Evolutionary conservation across 1,139 yeast genomes (phyloP).

Genomic region (Protomyces lactucae-debilis): DNA sequence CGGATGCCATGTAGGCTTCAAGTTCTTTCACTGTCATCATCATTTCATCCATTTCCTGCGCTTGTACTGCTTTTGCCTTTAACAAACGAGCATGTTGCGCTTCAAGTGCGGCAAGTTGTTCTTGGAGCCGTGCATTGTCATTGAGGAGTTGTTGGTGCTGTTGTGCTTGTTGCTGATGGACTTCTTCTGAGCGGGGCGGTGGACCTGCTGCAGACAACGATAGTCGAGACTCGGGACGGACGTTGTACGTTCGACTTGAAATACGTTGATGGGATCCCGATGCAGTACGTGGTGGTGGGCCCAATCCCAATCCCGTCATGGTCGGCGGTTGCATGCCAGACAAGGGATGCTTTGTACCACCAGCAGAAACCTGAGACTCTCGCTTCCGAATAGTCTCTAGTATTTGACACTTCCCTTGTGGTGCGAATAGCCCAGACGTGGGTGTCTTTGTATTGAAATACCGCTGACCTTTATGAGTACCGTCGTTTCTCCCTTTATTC

Average conservation of each 20-base stretch:
- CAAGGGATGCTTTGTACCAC: neutral
- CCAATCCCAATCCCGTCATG: neutral
- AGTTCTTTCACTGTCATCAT: conserved; percentile 10
- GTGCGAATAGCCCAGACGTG: conserved; percentile 35
- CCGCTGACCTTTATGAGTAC: conserved; percentile 53
- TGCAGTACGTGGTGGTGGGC: neutral
- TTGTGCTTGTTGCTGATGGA: neutral
- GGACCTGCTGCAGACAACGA: neutral
- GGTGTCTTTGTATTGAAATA: conserved; percentile 54
- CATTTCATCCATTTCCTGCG: conserved; percentile 23
- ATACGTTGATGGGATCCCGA: neutral
- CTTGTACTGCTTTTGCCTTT: conserved; percentile 9
- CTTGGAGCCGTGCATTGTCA: conserved; percentile 12
- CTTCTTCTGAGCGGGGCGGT: neutral
- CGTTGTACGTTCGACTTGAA: neutral
- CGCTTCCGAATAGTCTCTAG: conserved; percentile 1
- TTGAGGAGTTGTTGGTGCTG: conserved; percentile 13
- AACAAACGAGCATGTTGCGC: neutral
- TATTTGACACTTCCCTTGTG: conserved; percentile 27
- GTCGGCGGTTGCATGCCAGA: neutral
- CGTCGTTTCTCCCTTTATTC: conserved; percentile 71
- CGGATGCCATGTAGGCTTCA: conserved; percentile 3
- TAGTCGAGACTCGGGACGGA: neutral
- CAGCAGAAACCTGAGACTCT: conserved; percentile 2
- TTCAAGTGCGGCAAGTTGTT: neutral